Conservation (phyloP, 1,139 yeast species). For the Taphrina deformans region DNA sequence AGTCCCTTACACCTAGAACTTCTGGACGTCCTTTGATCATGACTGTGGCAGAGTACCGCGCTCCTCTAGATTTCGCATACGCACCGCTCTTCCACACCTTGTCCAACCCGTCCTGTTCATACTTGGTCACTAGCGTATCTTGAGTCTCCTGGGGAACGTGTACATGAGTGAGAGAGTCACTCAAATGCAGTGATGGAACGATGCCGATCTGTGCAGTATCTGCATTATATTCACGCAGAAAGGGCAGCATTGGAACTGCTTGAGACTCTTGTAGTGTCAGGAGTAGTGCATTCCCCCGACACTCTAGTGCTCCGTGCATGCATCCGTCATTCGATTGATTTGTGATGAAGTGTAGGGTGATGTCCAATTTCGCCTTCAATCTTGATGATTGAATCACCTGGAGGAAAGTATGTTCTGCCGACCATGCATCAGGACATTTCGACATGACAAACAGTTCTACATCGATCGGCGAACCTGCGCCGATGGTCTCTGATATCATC, state of each 20-base stretch:
- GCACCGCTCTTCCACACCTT: conserved; percentile 5
- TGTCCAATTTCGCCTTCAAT: background rate
- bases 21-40: conserved; percentile 9
- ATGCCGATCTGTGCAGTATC: conserved; percentile 8
- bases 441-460: conserved; percentile 27
- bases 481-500: too few relatives aligned
- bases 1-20: conserved; percentile 11
- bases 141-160: background rate
- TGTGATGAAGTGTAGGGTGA: conserved; percentile 21
- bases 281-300: conserved; percentile 15
- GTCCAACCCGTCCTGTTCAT: background rate
- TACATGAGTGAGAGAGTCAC: background rate
- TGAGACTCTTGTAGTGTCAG: conserved; percentile 1
- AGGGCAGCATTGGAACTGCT: background rate
- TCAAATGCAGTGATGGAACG: conserved; percentile 2
- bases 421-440: conserved; percentile 21
- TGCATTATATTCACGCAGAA: background rate
- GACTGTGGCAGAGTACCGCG: conserved; percentile 16
- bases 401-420: conserved; percentile 3
- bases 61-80: conserved; percentile 1
- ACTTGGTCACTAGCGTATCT: background rate
- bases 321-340: conserved; percentile 15
- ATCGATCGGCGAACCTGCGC: background rate
- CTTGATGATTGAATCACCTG: background rate
- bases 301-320: conserved; percentile 26